A percentile compares a stretch with the other conserved stretches of the same genome.
Evolutionary conservation across 129 eudicot species (phyloP).

Genomic region (Centella asiatica): DNA sequence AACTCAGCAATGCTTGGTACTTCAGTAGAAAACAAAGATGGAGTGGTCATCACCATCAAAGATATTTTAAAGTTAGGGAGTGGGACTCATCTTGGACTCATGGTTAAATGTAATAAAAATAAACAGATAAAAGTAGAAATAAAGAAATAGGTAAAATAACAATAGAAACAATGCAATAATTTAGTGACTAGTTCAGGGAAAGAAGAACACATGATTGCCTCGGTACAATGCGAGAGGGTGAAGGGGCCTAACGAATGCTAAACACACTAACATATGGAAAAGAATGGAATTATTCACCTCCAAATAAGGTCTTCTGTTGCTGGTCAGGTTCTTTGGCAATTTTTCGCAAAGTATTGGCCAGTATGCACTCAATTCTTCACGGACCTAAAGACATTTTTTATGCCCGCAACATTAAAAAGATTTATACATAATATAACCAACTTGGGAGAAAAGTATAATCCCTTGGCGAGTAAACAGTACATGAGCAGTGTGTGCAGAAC

Average conservation of each 20-base stretch:
- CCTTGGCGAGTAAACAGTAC: neutral
- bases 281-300: constrained; percentile 30
- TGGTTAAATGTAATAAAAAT: too few relatives aligned
- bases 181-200: too few relatives aligned
- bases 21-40: too few relatives aligned
- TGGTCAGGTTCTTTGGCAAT: constrained; percentile 50
- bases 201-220: neutral
- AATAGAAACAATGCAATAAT: too few relatives aligned
- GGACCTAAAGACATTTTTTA: constrained; percentile 45
- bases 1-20: too few relatives aligned
- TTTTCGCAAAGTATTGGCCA: constrained; percentile 68
- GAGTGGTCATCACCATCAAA: too few relatives aligned
- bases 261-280: constrained; percentile 3
- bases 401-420: constrained; percentile 9
- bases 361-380: constrained; percentile 48
- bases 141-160: too few relatives aligned
- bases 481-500: neutral
- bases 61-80: too few relatives aligned
- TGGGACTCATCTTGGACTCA: too few relatives aligned
- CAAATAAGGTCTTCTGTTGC: constrained; percentile 36
- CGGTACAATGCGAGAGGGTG: neutral
- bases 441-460: too few relatives aligned
- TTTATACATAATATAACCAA: neutral
- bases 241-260: neutral
- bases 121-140: too few relatives aligned